Evolutionary conservation across 2,329 filamentous ascomycete species (phyloP), one percentile per base, ranked within the genome.

Genomic region (Colletotrichum destructivum): DNA sequence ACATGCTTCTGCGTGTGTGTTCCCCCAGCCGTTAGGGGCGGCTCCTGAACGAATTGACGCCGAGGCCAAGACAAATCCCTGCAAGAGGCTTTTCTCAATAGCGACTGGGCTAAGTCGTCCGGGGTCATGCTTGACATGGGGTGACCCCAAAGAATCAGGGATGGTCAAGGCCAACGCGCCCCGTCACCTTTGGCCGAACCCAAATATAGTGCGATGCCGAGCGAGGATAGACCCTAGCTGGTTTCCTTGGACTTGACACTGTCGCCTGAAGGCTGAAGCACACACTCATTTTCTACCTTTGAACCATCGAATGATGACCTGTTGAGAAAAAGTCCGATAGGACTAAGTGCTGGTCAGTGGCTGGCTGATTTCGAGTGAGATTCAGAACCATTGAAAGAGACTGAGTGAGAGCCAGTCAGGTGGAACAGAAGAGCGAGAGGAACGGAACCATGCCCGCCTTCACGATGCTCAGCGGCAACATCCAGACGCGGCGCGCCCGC

Each of bases 371-470:
- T 40, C 8, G 18, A 42, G 40, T 49, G 31, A 47, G 15, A 51
- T 9, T 21, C 13, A 21, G 31, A 31, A 31, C 6, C 31, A 2
- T 31, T 31, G 31, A 31, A 31, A 31, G 31, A 31, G 31, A 8
- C 4, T 31, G 31, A 31, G 31, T 31, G 31, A 31, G 31, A 31
- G 31, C 9, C 6, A 31, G 31, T 26, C 26, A 31, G 31, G 31
- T 31, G 31, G 31, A 31, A 8, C 31, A 31, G 6, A 31, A 1
- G 31, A 31, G 47, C 61, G 13, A 55, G 2, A 57, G 13, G 44
- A 13, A 16, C 35, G 38, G 40, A 44, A 61, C 35, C n/a, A 71
- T 72, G 70, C 66, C 70, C 3, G 61, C 70, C 31, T 71, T 72
- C 54, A 59, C 61, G 5, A 35, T 52, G 46, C 66, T 71, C 15